Conservation (phyloP, 2,329 filamentous ascomycete genomes). For the Diplodia sapinea region DNA sequence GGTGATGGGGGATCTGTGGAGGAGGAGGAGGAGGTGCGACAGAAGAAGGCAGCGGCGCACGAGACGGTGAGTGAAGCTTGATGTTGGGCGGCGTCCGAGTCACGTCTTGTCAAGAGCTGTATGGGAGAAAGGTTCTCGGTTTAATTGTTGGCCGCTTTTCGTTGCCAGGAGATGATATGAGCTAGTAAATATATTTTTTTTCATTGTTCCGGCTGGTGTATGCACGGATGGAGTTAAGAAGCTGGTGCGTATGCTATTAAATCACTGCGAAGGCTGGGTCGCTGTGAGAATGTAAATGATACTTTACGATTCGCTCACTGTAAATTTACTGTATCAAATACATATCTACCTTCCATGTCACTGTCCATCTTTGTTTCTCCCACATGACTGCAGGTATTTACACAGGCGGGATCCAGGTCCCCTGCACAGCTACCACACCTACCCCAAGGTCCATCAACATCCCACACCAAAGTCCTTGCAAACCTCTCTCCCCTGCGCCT, state of each 20-base stretch:
- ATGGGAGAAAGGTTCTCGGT: background rate
- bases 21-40: background rate
- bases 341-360: too few species aligned
- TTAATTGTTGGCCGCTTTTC: background rate
- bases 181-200: background rate
- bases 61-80: constrained; percentile 5
- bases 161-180: background rate
- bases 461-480: constrained; percentile 43
- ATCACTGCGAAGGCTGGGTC: background rate
- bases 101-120: background rate
- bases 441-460: background rate
- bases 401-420: background rate
- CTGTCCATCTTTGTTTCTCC: too few species aligned
- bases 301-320: too few species aligned
- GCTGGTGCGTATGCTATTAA: background rate
- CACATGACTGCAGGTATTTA: too few species aligned
- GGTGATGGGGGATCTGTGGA: background rate
- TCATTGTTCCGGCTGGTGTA: background rate
- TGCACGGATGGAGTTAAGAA: background rate
- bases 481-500: constrained; percentile 45
- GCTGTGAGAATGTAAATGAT: too few species aligned
- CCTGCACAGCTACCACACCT: background rate
- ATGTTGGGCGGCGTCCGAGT: background rate
- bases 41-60: constrained; percentile 1
- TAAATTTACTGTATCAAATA: too few species aligned